Evolutionary conservation across 225 moss, liverwort and hornwort genomes (phyloP), one percentile per base, ranked within the genome.

Genomic region (Physcomitrellopsis africana): DNA sequence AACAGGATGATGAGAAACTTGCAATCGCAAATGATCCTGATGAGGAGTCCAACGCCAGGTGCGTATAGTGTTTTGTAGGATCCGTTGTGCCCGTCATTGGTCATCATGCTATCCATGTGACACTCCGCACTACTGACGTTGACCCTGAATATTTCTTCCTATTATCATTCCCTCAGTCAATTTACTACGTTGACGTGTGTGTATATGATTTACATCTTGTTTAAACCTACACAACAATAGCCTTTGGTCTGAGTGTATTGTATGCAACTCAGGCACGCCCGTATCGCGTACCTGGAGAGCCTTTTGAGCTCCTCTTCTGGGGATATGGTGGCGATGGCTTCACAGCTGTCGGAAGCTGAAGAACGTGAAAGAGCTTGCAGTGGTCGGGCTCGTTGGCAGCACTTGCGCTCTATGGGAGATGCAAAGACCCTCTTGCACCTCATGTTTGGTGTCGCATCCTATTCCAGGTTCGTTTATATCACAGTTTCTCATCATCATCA

Each of bases 331-430:
- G 84, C 92, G 18, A 93, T 99, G 95, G 92, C 90, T 15, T 89
- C 93, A 24, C 99, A 99, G 77, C 93, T 99, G 14, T 95, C 99
- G 16, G 95, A 95, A 88, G 99, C 93, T 13, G 99, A 99, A 87
- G 99, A 99, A 59, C 90, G 95, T 62, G 91, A 95, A 27, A 83
- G 93, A 43, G 80, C 86, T 10, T 78, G 80, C 37, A 90, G 90
- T 73, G 99, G 99, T 23, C 78, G 90, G 26, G 92, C 87, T 48
- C 87, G 95, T 42, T 99, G 99, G 95, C 93, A 95, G 72, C 91
- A 95, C 26, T 53, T 93, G 74, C 79, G 93, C 19, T 90, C 92
- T 7, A 93, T 95, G 89, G 92, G 87, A 16, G 99, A 99, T 67
- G 90, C 90, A 0, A 99, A 95, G 90, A 92, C 76, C 49, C 68